Base-by-base conservation (phyloP, 805 yeast genomes). In the Priceomyces fermenticarens region DNA sequence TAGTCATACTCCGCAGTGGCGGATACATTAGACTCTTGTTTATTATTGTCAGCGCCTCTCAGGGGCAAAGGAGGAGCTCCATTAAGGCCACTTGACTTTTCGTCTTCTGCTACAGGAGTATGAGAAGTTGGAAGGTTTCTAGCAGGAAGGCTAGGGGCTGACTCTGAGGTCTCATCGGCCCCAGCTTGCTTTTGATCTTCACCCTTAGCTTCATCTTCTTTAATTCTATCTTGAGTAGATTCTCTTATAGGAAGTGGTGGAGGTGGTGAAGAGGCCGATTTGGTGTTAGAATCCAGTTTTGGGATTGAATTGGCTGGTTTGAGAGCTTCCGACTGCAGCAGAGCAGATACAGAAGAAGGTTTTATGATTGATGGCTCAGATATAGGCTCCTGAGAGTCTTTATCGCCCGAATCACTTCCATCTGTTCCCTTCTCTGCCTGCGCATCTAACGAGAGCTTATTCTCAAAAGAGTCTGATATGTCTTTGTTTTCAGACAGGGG, bases 1-100 rank as follows among this genome's bases (percentile, higher is more conserved):
- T 83, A 85, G 45, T 85, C 93, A 60, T 88, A 93, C 55, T 82
- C 84, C 4, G 93, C 98, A 45, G 78, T 59, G 2, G 97, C 99
- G 27, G 72, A 61, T 30, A 28, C 47, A 44, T 23, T 20, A 4
- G 25, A 20, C 25, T 8, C 34, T 29, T 38, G 44, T 16, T 26
- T 17, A 12, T 35, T 26, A 11, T 13, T 12, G 15, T 17, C 23
- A 6, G 12, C 30, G 4, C 16, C 49, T 30, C 31, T 37, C 38
- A 30, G 40, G 38, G 29, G 51, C 30, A 39, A 32, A 8, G 26
- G 44, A 27, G 36, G 40, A 35, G 37, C 45, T 16, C 41, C 43
- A 32, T 43, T 48, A 13, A 32, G 36, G 13, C 32, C 48, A 29
- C 44, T 29, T 32, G 45, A 47, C 32, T 45, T 60, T 40, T 11